Evolutionary conservation across 169 alveolate species (phyloP).

Genomic region (Plasmodium vivax): DNA sequence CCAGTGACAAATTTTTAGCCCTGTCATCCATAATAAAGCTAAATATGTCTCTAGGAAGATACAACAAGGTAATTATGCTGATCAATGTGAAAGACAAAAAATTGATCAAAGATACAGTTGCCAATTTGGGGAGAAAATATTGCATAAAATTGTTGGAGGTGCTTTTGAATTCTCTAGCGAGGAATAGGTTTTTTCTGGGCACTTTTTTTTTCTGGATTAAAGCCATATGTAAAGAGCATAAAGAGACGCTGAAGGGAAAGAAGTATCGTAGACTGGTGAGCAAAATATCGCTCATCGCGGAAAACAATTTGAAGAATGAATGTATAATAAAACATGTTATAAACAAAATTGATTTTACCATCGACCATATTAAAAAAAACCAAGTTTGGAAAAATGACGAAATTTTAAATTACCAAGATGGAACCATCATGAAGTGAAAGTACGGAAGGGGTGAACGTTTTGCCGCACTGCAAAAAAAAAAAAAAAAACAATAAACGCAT

Average conservation of each 20-base stretch:
- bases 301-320: conserved; percentile 3
- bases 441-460: not conserved
- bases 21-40: conserved; percentile 40
- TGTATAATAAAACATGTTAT: conserved; percentile 32
- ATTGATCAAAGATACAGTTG: conserved; percentile 8
- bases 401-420: conserved; percentile 34
- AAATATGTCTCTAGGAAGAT: conserved; percentile 56
- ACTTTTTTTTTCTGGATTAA: conserved; percentile 35
- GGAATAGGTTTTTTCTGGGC: not conserved
- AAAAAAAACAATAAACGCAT: not conserved
- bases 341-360: conserved; percentile 28
- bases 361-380: conserved; percentile 32
- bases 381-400: not conserved
- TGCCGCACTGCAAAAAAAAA: not conserved
- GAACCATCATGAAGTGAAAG: conserved; percentile 59
- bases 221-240: conserved; percentile 36
- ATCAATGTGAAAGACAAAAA: not conserved
- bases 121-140: conserved; percentile 53
- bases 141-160: conserved; percentile 34
- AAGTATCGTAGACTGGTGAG: conserved; percentile 41
- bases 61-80: not conserved
- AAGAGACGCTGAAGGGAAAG: conserved; percentile 10
- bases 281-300: conserved; percentile 12
- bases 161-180: not conserved
- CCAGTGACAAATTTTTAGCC: conserved; percentile 1